Evolutionary conservation across 2,329 filamentous ascomycete genomes (phyloP).

Genomic region (Cladophialophora immunda): DNA sequence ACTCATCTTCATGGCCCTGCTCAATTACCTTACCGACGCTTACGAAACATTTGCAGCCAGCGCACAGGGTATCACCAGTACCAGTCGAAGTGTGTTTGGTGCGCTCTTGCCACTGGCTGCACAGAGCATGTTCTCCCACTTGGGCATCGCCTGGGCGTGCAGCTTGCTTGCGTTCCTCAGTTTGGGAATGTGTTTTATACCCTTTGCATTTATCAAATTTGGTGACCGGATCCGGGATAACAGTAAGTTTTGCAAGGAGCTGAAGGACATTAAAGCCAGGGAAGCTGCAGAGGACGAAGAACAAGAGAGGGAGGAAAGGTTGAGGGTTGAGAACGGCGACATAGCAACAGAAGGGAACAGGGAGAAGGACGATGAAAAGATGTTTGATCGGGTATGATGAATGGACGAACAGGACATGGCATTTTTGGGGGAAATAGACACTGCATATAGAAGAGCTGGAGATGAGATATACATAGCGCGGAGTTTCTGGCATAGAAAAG

Average conservation of each 20-base stretch:
- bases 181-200: constrained; percentile 51
- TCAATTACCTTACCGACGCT: constrained; percentile 73
- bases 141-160: constrained; percentile 54
- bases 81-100: constrained; percentile 60
- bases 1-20: constrained; percentile 69
- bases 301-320: constrained; percentile 17
- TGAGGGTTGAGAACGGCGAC: constrained; percentile 5
- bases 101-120: constrained; percentile 65
- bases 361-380: background rate
- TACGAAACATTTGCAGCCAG: constrained; percentile 71
- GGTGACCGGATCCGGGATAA: constrained; percentile 50
- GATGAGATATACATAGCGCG: background rate
- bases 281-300: constrained; percentile 41
- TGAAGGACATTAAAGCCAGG: constrained; percentile 48
- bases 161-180: constrained; percentile 52
- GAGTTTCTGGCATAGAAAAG: background rate
- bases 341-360: background rate
- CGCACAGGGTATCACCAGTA: constrained; percentile 62
- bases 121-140: constrained; percentile 47
- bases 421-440: background rate
- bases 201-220: constrained; percentile 53
- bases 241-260: constrained; percentile 53
- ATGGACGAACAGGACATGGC: background rate
- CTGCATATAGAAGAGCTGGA: background rate
- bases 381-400: constrained; percentile 11